Evolutionary conservation across 1,284 basidiomycete species (phyloP).

Genomic region (Boletellus deceptivus): DNA sequence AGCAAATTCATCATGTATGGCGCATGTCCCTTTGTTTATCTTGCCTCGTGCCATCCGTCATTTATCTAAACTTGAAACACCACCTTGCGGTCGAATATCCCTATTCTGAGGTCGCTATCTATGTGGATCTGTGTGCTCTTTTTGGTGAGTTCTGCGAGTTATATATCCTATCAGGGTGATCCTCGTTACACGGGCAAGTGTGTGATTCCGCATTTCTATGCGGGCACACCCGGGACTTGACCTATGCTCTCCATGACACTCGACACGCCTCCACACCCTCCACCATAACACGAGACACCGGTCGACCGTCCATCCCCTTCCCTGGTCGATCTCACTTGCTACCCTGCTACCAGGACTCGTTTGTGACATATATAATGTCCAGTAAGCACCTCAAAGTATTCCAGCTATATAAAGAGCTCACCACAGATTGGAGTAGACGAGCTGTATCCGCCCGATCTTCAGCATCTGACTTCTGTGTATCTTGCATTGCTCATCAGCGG

Average conservation of each 20-base stretch:
- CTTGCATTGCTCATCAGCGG: conserved; percentile 48
- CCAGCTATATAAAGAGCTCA: not conserved
- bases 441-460: conserved; percentile 19
- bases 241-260: conserved; percentile 11
- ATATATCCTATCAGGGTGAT: conserved; percentile 30
- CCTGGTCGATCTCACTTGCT: not conserved
- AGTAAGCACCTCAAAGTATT: conserved; percentile 9
- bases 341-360: not conserved
- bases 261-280: not conserved
- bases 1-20: conserved; percentile 13
- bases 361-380: conserved; percentile 13
- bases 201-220: conserved; percentile 3
- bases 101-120: conserved; percentile 19
- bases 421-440: conserved; percentile 2
- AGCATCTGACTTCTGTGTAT: conserved; percentile 32
- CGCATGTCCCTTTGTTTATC: conserved; percentile 15
- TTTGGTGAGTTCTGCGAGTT: conserved; percentile 10
- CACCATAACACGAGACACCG: conserved; percentile 10
- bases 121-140: conserved; percentile 15
- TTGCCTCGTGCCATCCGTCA: conserved; percentile 22
- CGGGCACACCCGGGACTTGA: conserved; percentile 4
- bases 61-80: conserved; percentile 32
- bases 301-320: not conserved
- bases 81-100: conserved; percentile 13
- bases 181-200: conserved; percentile 4